Conservation (phyloP, 139 green algal species). For the Coelastrella sp. region DNA sequence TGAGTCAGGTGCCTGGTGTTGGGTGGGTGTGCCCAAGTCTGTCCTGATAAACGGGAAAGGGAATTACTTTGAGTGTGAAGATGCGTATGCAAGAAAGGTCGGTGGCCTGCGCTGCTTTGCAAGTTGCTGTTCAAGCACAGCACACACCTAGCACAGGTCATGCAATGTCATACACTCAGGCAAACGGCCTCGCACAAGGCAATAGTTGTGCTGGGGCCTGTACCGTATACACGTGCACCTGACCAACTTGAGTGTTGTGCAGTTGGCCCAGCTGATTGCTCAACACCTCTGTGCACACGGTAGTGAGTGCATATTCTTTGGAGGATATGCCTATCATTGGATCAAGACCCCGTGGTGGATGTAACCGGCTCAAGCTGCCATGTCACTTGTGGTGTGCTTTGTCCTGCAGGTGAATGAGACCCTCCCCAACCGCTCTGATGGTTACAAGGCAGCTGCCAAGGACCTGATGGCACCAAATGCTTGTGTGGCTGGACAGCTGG, state of each 20-base stretch:
- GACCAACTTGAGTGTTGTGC: too few relatives aligned
- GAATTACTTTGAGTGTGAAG: slow-evolving; percentile 43
- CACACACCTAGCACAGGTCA: not conserved
- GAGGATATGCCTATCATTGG: not conserved
- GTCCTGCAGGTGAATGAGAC: slow-evolving; percentile 32
- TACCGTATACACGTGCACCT: too few relatives aligned
- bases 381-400: not conserved
- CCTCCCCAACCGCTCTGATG: slow-evolving; percentile 2
- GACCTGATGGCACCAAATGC: slow-evolving; percentile 26
- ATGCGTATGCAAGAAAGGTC: not conserved
- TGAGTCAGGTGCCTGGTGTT: slow-evolving; percentile 57
- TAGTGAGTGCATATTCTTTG: too few relatives aligned
- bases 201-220: too few relatives aligned
- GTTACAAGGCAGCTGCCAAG: not conserved
- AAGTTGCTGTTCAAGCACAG: too few relatives aligned
- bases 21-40: slow-evolving; percentile 55
- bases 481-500: slow-evolving; percentile 30
- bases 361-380: too few relatives aligned
- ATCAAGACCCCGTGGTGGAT: not conserved
- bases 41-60: slow-evolving; percentile 72
- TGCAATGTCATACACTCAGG: not conserved
- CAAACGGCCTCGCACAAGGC: too few relatives aligned
- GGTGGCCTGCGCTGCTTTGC: not conserved
- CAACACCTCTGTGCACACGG: too few relatives aligned
- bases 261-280: too few relatives aligned